Evolutionary conservation across 83 land plant species (phyloP), one percentile per base, ranked within the genome.

Genomic region (Isoetes engelmannii): DNA sequence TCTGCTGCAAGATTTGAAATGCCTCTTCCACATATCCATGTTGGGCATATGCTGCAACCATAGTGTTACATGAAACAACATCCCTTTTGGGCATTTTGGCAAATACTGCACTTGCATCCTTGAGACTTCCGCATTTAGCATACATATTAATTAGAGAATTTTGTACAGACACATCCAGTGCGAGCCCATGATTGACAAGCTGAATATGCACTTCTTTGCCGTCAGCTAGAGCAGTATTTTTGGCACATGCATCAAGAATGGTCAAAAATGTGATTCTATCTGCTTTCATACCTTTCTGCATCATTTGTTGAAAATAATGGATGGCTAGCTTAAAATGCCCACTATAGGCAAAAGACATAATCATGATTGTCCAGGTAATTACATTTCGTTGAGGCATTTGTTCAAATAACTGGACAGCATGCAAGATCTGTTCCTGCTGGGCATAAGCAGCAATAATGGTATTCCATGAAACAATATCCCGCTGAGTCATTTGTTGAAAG

Each of bases 81-180:
- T 59, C 19, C 62, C 19, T 59, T 3, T 59, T 7, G 1, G 10
- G 18, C 62, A 59, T 59, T 18, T 18, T 9, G 3, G 18, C 62
- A 19, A 59, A 59, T 18, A 59, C 9, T 37, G 20, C 19, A 8
- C 0, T 59, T 7, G 62, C 62, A 12, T 12, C 8, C 19, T 12
- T 37, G 28, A 59, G 28, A 42, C 28, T 10, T 9, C 62, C 62
- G 28, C 62, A 59, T 18, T 18, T 59, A 18, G 28, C 62, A 42
- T 59, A 59, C 62, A 59, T 59, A 42, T 59, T 59, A 42, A 59
- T 18, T 20, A 59, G 62, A 8, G 62, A 18, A 19, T 59, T 59
- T 37, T 18, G 62, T 12, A 59, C 19, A 12, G 12, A 1, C 4
- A 12, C 3, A 4, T 59, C 62, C 18, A 1, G 4, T 12, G 12